Evolutionary conservation across 805 yeast genomes (phyloP), one percentile per base, ranked within the genome.

Genomic region (Lachancea sp.): DNA sequence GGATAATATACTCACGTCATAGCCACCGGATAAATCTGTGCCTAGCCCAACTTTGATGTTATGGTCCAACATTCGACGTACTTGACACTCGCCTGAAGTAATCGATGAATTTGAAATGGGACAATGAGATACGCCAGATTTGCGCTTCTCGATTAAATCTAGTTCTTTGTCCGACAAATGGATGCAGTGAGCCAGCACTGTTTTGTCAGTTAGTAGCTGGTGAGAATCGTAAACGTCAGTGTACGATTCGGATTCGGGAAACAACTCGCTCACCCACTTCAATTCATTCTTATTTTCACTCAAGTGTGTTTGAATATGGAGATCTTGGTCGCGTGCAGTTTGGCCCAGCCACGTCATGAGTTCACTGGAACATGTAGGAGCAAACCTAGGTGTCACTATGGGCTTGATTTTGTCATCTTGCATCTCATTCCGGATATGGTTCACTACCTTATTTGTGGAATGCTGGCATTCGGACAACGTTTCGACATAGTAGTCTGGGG

Each of bases 271-370:
- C 15, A 89, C 95, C 76, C 89, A 75, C 42, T 73, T 72, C 36
- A 90, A 76, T 63, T 90, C 98, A 24, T 65, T 65, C 36, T 65
- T 59, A 54, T 86, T 90, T 60, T 90, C 98, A 41, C 85, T 74
- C n/a, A 90, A 69, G 62, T 90, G 98, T 0, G 97, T 87, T 64
- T 90, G 98, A 29, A 85, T 74, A 18, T 85, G 90, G 25, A 83
- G 64, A 25, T 73, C 56, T 23, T 69, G 54, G 5, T 67, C 50
- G 18, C 61, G 51, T n/a, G 78, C 69, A 19, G 83, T 56, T 5
- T 70, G 60, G 2, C 94, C 94, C 40, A 89, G 67, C 69, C 76
- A 70, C 6, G 55, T 54, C 66, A 90, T 64, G 28, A 86, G 65
- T 36, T 75, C 72, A 18, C 74, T 64, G 3, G 86, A 70, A 56